Percentiles rank a stretch among this genome's conserved stretches.
Evolutionary conservation across 495 filamentous ascomycete species (phyloP).

Genomic region (Acidiella bohemica): DNA sequence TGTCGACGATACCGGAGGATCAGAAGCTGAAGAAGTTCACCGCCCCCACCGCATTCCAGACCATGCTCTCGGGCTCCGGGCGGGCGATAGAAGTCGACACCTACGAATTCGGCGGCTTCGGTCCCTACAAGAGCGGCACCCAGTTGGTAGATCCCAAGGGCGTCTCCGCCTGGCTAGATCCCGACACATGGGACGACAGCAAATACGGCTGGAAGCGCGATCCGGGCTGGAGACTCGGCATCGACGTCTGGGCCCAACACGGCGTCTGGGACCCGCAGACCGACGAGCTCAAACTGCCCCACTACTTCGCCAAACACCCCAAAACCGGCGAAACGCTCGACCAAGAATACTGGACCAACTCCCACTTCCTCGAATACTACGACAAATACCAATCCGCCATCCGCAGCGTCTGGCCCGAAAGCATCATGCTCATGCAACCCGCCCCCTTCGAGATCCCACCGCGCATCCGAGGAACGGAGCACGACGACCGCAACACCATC

Average conservation of each 20-base stretch:
- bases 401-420: constrained; percentile 56
- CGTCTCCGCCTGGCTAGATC: constrained; percentile 62
- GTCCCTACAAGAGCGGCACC: constrained; percentile 76
- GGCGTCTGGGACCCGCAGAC: constrained; percentile 80
- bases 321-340: constrained; percentile 54
- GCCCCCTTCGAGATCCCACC: constrained; percentile 87
- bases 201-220: constrained; percentile 86
- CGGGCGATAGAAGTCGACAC: constrained; percentile 76
- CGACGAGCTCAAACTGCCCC: constrained; percentile 64
- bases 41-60: constrained; percentile 88
- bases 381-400: constrained; percentile 61
- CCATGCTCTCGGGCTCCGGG: constrained; percentile 79
- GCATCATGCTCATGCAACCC: constrained; percentile 84
- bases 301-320: constrained; percentile 76
- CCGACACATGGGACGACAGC: constrained; percentile 64
- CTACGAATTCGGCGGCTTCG: constrained; percentile 87
- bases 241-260: constrained; percentile 94
- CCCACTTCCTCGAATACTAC: constrained; percentile 78
- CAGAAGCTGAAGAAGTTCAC: constrained; percentile 90
- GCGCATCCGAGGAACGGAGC: constrained; percentile 67
- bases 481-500: constrained; percentile 80
- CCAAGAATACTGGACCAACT: constrained; percentile 75
- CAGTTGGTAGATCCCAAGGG: constrained; percentile 80
- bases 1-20: constrained; percentile 68
- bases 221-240: constrained; percentile 75